Evolutionary conservation across 371 early-diverging fungal genomes (phyloP), one percentile per base, ranked within the genome.

Genomic region (Homolaphlyctis polyrhiza): DNA sequence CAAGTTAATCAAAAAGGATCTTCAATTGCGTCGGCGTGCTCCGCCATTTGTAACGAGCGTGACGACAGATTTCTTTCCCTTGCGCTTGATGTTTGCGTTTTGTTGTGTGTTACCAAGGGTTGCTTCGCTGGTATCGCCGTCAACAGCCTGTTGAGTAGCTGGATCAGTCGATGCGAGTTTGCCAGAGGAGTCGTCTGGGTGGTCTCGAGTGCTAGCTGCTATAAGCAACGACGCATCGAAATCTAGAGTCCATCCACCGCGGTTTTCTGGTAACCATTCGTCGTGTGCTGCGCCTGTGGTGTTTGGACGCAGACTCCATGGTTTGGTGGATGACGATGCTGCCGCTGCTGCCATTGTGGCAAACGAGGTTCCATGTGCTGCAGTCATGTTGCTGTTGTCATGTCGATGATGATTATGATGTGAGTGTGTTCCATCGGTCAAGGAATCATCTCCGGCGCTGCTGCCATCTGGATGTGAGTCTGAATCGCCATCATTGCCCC

Each of bases 21-120:
- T n/a, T n/a, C n/a, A 39, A 18, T 39, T 39, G 39, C 39, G 39
- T 8, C 39, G 39, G 18, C 70, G 35, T 11, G 51, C 23, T 1
- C 75, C 75, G 0, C 65, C 66, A 60, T 74, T 74, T 33, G 62
- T 67, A 11, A 71, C 75, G 13, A 75, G 57, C 61, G 66, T 23
- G 18, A 72, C 68, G 43, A 48, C 49, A 21, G 33, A 34, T 55
- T 75, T 75, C 64, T 72, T 71, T 30, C 66, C 61, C 33, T 13
- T 39, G 48, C 60, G 67, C 61, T 47, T 61, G 43, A 27, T 50
- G 61, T 30, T 39, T n/a, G 8, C 60, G 58, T 25, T 51, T 61
- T 25, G 58, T n/a, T n/a, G n/a, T n/a, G n/a, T n/a, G n/a, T n/a
- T n/a, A n/a, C n/a, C n/a, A n/a, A n/a, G n/a, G n/a, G n/a, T 51